Conservation (phyloP, 805 yeast genomes). For the Kregervanrija fluxuum region DNA sequence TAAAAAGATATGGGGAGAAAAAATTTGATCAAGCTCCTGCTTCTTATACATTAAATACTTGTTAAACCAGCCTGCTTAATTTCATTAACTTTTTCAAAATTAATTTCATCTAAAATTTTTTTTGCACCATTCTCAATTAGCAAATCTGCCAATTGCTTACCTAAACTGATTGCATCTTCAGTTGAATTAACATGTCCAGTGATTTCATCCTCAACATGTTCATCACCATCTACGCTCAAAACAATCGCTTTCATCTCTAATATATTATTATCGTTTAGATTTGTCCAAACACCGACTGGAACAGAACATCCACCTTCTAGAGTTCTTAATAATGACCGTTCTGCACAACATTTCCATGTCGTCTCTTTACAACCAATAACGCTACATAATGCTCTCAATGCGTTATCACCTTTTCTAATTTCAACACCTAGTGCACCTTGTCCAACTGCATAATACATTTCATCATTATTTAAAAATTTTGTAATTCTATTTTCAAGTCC, state of each 20-base stretch:
- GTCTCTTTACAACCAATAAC: slow-evolving; percentile 61
- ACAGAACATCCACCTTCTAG: slow-evolving; percentile 98
- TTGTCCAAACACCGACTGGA: slow-evolving; percentile 85
- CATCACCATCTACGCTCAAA: slow-evolving; percentile 75
- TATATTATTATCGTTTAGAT: slow-evolving; percentile 30
- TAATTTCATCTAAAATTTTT: slow-evolving; percentile 70
- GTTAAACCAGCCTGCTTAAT: slow-evolving; percentile 29
- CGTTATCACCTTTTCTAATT: slow-evolving; percentile 62
- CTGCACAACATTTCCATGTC: slow-evolving; percentile 76
- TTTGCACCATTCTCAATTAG: slow-evolving; percentile 77
- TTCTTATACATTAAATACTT: neutral
- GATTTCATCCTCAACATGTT: slow-evolving; percentile 53
- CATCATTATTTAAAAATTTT: slow-evolving; percentile 57
- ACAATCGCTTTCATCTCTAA: slow-evolving; percentile 65
- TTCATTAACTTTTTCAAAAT: slow-evolving; percentile 54
- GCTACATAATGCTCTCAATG: slow-evolving; percentile 50
- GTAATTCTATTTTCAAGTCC: slow-evolving; percentile 74
- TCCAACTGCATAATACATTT: slow-evolving; percentile 96
- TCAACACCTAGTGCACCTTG: slow-evolving; percentile 97
- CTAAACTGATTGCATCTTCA: slow-evolving; percentile 64
- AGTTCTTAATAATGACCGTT: slow-evolving; percentile 76
- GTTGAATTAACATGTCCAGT: slow-evolving; percentile 29
- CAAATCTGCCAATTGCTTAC: slow-evolving; percentile 58
- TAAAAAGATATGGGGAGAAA: too few relatives aligned
- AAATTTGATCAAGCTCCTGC: too few relatives aligned